Evolutionary conservation across 176 grass and related monocot species (phyloP), one percentile per base, ranked within the genome.

Genomic region (Triticum dicoccoides): DNA sequence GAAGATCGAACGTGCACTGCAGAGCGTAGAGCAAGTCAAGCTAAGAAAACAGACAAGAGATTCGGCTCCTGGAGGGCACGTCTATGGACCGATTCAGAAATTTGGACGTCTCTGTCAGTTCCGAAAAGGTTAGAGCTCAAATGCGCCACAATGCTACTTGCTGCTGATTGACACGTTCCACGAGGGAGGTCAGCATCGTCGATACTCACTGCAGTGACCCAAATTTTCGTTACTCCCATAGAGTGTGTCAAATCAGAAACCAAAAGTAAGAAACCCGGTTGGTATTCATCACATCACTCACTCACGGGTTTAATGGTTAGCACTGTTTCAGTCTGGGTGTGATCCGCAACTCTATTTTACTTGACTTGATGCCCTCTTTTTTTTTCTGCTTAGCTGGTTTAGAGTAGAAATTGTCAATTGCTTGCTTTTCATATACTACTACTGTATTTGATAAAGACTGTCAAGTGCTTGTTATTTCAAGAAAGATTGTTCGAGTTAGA

Each of bases 11-110:
- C 80, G 13, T 83, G n/a, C 27, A 37, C 7, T 0, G 17, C 27
- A 78, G 51, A 88, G 70, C 88, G 82, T 86, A 70, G 78, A 82
- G 77, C 20, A 69, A 42, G 78, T 86, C 78, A 25, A 51, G 34
- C 3, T 29, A 76, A 58, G 54, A 58, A 58, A 76, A 85, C 17
- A 35, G 23, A 85, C 30, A 65, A 42, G 9, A 52, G 51, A 83
- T 23, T 37, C 33, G n/a, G 52, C 21, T 3, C 7, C 52, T 66
- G 12, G 12, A 49, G 12, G 45, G 12, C 45, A 49, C 45, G 45
- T 49, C 45, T 6, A 73, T 12, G 15, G 61, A 76, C 61, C 78
- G 18, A 30, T 65, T 58, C 54, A 58, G 18, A 58, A 58, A 58
- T 58, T 58, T 20, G 0, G 18, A 58, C 18, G 54, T 58, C 54